Conservation (phyloP, 495 filamentous ascomycete species). For the Penicillium canescens region DNA sequence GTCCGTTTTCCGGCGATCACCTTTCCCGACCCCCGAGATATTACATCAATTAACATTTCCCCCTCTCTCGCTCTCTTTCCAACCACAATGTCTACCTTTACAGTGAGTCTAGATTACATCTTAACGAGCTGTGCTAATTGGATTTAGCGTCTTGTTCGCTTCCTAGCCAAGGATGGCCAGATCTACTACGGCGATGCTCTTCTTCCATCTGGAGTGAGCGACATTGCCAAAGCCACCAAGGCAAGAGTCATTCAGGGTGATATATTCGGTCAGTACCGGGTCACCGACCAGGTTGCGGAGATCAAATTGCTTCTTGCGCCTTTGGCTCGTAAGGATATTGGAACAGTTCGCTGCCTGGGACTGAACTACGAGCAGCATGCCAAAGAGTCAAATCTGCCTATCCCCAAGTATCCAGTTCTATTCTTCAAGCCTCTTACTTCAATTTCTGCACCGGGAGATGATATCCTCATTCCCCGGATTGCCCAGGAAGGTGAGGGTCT, state of each 20-base stretch:
- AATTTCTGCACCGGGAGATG: slow-evolving; percentile 66
- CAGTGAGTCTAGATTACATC: slow-evolving; percentile 7
- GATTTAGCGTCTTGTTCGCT: slow-evolving; percentile 71
- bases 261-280: slow-evolving; percentile 68
- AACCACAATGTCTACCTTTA: slow-evolving; percentile 15
- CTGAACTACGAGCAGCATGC: slow-evolving; percentile 84
- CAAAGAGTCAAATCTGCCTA: slow-evolving; percentile 71
- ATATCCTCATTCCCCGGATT: slow-evolving; percentile 61
- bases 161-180: slow-evolving; percentile 72
- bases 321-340: slow-evolving; percentile 65
- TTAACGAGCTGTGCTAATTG: slow-evolving; percentile 1
- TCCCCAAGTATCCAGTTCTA: slow-evolving; percentile 75
- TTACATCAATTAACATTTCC: not conserved
- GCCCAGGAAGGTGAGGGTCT: slow-evolving; percentile 63
- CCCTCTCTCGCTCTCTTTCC: not conserved
- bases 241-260: slow-evolving; percentile 71
- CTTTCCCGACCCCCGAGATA: slow-evolving; percentile 22
- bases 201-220: slow-evolving; percentile 63
- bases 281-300: slow-evolving; percentile 69
- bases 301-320: slow-evolving; percentile 69
- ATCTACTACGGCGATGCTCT: slow-evolving; percentile 85
- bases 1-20: slow-evolving; percentile 22
- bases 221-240: slow-evolving; percentile 65
- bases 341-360: slow-evolving; percentile 76
- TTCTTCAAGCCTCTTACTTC: slow-evolving; percentile 84